Evolutionary conservation across 2,329 filamentous ascomycete genomes (phyloP).

Genomic region (Aspergillus quadricinctus): DNA sequence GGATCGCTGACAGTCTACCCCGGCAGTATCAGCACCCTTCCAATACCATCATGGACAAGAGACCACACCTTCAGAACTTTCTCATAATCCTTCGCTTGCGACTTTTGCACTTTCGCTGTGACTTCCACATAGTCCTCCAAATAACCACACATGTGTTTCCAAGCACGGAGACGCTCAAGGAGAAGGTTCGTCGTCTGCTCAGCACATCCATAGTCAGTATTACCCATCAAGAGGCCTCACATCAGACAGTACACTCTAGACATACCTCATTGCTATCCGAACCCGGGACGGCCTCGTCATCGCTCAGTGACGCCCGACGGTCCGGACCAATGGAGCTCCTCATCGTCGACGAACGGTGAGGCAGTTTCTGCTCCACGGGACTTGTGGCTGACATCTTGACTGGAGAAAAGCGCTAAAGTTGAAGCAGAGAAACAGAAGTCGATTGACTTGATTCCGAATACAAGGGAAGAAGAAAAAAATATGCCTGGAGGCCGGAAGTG

Average conservation of each 20-base stretch:
- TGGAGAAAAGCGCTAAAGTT: neutral
- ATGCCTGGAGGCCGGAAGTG: constrained; percentile 8
- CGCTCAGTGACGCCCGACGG: constrained; percentile 33
- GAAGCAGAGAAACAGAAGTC: neutral
- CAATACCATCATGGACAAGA: neutral
- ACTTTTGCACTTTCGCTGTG: constrained; percentile 80
- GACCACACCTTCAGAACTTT: constrained; percentile 73
- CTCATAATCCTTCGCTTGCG: constrained; percentile 90
- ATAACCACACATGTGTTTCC: constrained; percentile 90
- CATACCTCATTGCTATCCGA: constrained; percentile 40
- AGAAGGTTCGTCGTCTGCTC: constrained; percentile 71
- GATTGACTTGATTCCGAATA: neutral
- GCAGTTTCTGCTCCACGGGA: constrained; percentile 28
- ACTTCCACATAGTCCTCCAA: constrained; percentile 84
- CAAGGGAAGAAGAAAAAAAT: constrained; percentile 1
- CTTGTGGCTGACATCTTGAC: constrained; percentile 24
- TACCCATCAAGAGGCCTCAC: neutral
- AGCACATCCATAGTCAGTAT: neutral
- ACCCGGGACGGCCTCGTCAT: constrained; percentile 39
- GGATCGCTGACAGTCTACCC: constrained; percentile 74
- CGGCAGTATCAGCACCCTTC: neutral
- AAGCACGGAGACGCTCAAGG: constrained; percentile 82
- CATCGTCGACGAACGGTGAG: constrained; percentile 31
- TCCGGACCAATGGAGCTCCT: constrained; percentile 26
- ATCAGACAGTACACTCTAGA: neutral